Evolutionary conservation across 2,329 filamentous ascomycete species (phyloP).

Genomic region (Leptographium procerum): DNA sequence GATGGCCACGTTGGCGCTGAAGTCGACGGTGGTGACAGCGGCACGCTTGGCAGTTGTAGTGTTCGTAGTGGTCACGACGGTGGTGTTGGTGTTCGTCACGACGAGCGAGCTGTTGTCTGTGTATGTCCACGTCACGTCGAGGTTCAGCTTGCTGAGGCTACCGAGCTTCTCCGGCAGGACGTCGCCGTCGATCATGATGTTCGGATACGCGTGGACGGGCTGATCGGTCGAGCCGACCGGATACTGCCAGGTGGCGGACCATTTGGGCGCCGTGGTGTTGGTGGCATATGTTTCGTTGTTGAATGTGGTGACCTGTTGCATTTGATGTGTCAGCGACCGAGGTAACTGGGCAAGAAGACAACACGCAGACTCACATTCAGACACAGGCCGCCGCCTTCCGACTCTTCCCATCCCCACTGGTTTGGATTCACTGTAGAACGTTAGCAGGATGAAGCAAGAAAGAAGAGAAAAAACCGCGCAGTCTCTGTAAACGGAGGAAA

Average conservation of each 20-base stretch:
- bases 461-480: neutral
- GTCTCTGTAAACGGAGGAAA: constrained; percentile 10
- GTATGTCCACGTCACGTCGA: constrained; percentile 39
- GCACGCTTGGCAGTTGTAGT: neutral
- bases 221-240: constrained; percentile 23
- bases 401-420: constrained; percentile 37
- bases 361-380: constrained; percentile 38
- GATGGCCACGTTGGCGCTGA: constrained; percentile 44
- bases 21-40: constrained; percentile 11
- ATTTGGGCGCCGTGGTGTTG: constrained; percentile 32
- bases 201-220: constrained; percentile 44
- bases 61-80: neutral
- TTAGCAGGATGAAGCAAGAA: neutral
- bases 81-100: neutral
- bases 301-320: constrained; percentile 32
- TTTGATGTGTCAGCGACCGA: neutral
- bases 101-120: neutral
- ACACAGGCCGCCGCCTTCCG: constrained; percentile 30
- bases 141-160: constrained; percentile 24
- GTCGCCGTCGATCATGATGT: constrained; percentile 33
- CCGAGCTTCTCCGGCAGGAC: constrained; percentile 30
- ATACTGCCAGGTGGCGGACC: constrained; percentile 42
- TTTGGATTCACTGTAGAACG: constrained; percentile 38
- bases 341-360: neutral
- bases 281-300: constrained; percentile 39